These are phyloP conservation scores for Adansonia digitata DNA, from an alignment of 345 rosid species.

Conservation along the genomic window DNA sequence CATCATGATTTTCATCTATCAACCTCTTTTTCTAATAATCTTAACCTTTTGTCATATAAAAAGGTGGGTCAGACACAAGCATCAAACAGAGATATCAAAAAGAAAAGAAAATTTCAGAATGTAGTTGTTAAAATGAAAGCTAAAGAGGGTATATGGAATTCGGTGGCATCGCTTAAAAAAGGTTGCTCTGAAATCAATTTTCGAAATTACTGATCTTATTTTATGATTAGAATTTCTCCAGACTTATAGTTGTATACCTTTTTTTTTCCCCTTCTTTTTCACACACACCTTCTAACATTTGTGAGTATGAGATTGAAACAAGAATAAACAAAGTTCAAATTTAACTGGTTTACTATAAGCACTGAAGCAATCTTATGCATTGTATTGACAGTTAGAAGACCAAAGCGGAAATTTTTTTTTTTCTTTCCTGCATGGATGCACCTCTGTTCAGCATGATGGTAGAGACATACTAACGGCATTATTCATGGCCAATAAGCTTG, in stretches of 20 bases:
- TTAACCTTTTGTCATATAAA: no score
- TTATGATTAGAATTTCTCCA: background rate
- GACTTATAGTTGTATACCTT: no score
- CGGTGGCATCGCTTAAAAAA: background rate
- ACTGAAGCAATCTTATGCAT: background rate
- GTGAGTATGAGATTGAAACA: background rate
- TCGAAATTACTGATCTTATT: no score
- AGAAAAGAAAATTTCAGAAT: background rate
- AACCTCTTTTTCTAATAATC: background rate
- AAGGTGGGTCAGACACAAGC: no score
- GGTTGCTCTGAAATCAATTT: no score
- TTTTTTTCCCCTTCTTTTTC: no score
- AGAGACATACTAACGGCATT: slow-evolving; percentile 17
- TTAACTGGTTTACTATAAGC: background rate
- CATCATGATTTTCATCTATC: background rate
- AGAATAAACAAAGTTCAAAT: background rate
- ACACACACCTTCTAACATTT: no score
- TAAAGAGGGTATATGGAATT: background rate
- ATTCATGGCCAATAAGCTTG: background rate
- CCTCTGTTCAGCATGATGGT: slow-evolving; percentile 31
- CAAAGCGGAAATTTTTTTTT: background rate
- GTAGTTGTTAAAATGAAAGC: no score
- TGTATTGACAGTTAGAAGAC: no score
- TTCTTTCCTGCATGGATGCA: no score
- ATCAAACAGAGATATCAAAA: no score